Percentiles rank a stretch among this genome's conserved stretches.
These are phyloP conservation scores for Dothistroma septosporum DNA, from an alignment of 2,329 filamentous ascomycete species.

Conservation along the genomic window DNA sequence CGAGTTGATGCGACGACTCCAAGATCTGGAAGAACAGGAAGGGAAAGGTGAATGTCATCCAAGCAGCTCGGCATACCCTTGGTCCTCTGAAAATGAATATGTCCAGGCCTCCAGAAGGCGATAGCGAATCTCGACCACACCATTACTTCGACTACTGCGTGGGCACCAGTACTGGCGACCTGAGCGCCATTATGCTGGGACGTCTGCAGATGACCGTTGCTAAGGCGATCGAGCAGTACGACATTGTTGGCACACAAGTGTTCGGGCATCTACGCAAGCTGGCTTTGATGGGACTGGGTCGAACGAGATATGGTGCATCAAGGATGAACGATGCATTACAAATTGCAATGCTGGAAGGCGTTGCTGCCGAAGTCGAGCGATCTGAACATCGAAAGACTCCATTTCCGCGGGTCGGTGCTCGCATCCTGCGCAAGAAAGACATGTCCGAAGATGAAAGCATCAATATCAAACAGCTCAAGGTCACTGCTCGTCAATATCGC, in stretches of 20 bases:
- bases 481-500: neutral
- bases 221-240: constrained; percentile 14
- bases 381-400: neutral
- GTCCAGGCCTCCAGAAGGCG: neutral
- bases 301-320: constrained; percentile 9
- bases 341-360: constrained; percentile 4
- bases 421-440: neutral
- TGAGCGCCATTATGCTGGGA: constrained; percentile 26
- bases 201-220: constrained; percentile 20
- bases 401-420: neutral
- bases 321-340: constrained; percentile 12
- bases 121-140: constrained; percentile 16
- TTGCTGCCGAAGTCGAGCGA: neutral
- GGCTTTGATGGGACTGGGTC: constrained; percentile 1
- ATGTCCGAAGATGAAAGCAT: neutral
- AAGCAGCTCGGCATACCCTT: constrained; percentile 2
- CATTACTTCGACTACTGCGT: constrained; percentile 27
- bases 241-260: constrained; percentile 13
- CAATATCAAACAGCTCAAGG: neutral
- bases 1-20: constrained; percentile 14
- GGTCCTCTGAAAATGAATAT: neutral
- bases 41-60: neutral
- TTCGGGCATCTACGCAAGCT: constrained; percentile 13
- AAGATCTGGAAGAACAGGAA: constrained; percentile 8
- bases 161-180: constrained; percentile 20